phyloP scores from a whole-genome alignment of 805 yeast species.

The Metschnikowia bowlesiae region DNA sequence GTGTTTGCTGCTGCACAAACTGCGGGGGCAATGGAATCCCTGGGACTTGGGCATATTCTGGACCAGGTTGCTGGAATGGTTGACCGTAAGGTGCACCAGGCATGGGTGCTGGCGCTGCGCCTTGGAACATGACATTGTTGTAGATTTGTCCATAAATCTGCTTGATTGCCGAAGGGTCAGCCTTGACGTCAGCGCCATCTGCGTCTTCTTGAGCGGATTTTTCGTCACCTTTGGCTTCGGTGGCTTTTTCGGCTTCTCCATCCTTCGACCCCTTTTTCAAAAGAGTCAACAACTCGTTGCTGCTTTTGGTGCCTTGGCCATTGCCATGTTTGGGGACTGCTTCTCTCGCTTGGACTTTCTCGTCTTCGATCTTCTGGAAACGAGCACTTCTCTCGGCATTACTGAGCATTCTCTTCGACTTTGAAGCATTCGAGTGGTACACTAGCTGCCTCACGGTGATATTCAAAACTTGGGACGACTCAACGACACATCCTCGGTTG shows the following conservation, averaged over 20 bases:
- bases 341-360: constrained; percentile 2
- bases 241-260: constrained; percentile 3
- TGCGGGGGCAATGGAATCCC: constrained; percentile 38
- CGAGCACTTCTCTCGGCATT: constrained; percentile 16
- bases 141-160: constrained; percentile 42
- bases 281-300: constrained; percentile 29
- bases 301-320: constrained; percentile 22
- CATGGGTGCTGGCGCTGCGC: constrained; percentile 15
- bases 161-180: constrained; percentile 31
- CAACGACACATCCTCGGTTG: constrained; percentile 80
- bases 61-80: not conserved
- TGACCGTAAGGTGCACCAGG: constrained; percentile 3
- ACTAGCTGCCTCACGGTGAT: constrained; percentile 69
- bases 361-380: constrained; percentile 9
- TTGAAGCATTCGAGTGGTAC: constrained; percentile 66
- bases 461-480: constrained; percentile 77
- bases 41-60: constrained; percentile 28
- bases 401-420: constrained; percentile 28
- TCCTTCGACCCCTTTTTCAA: constrained; percentile 23
- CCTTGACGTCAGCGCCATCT: constrained; percentile 15
- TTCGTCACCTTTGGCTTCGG: not conserved
- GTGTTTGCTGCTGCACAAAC: constrained; percentile 23
- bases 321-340: constrained; percentile 7
- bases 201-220: not conserved
- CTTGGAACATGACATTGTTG: constrained; percentile 40